Conservation (phyloP, 768 basidiomycete species). For the Auriscalpium orientale region DNA sequence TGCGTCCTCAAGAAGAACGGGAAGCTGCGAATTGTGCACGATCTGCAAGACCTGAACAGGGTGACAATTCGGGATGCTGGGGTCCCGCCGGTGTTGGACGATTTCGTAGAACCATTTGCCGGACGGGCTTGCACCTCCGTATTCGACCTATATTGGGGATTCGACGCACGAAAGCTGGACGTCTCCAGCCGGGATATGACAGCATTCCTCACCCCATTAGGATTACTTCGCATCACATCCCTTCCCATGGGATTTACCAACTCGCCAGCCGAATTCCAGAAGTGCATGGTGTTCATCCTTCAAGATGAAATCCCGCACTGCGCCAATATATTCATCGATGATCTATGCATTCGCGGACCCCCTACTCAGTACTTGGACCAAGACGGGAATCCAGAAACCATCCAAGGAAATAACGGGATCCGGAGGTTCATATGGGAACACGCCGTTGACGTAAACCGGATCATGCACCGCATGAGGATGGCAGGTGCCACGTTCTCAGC, state of each 20-base stretch:
- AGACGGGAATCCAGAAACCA: background rate
- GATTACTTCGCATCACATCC: background rate
- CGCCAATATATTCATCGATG: constrained; percentile 26
- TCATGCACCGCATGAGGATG: background rate
- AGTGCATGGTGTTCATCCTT: constrained; percentile 26
- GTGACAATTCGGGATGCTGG: background rate
- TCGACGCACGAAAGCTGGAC: background rate
- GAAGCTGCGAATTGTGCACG: constrained; percentile 17
- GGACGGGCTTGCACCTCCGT: constrained; percentile 19
- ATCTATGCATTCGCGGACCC: background rate
- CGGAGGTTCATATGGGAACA: constrained; percentile 1
- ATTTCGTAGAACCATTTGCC: constrained; percentile 13
- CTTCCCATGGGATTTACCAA: background rate
- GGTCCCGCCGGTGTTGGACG: constrained; percentile 9
- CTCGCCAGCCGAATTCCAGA: constrained; percentile 19
- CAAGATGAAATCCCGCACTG: constrained; percentile 23
- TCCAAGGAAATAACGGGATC: no score
- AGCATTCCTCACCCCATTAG: background rate
- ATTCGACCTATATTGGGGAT: constrained; percentile 23
- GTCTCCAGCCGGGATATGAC: background rate
- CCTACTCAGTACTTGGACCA: background rate
- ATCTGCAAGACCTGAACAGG: constrained; percentile 20
- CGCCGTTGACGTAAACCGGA: background rate
- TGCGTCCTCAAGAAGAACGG: constrained; percentile 26
- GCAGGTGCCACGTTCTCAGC: background rate